A percentile compares a stretch with the other conserved stretches of the same genome.
Evolutionary conservation across 176 grass and related monocot species (phyloP).

Genomic region (Oryza officinalis): DNA sequence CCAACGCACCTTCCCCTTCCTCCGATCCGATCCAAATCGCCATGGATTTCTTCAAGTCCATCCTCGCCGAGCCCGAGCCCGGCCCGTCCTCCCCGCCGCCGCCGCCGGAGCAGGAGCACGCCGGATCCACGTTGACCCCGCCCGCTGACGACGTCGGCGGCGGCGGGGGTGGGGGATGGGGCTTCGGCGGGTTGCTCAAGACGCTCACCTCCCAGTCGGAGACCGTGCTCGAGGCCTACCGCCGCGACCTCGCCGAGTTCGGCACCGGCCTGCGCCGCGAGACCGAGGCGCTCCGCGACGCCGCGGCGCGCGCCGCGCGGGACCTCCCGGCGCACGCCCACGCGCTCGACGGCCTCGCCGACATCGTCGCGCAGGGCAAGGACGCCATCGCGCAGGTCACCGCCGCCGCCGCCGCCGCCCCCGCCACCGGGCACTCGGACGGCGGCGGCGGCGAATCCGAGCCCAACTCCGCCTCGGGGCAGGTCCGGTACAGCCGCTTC

Average conservation of each 20-base stretch:
- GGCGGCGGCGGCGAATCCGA: slow-evolving; percentile 42
- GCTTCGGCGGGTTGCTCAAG: slow-evolving; percentile 71
- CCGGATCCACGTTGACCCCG: slow-evolving; percentile 30
- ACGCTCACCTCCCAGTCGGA: slow-evolving; percentile 83
- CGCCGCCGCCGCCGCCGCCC: slow-evolving; percentile 15
- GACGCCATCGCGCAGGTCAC: slow-evolving; percentile 59
- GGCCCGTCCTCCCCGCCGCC: slow-evolving; percentile 28
- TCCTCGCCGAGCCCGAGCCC: slow-evolving; percentile 49
- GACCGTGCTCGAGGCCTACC: slow-evolving; percentile 85
- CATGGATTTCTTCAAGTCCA: slow-evolving; percentile 99
- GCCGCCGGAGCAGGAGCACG: neutral
- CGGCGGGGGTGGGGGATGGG: slow-evolving; percentile 44
- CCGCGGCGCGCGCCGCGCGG: slow-evolving; percentile 54
- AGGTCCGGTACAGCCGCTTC: slow-evolving; percentile 62
- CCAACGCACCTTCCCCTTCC: neutral
- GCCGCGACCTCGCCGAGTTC: slow-evolving; percentile 91
- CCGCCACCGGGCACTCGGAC: slow-evolving; percentile 22
- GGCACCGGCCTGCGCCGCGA: slow-evolving; percentile 87
- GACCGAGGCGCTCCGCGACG: slow-evolving; percentile 77
- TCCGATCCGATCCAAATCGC: slow-evolving; percentile 35
- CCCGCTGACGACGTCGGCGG: slow-evolving; percentile 10
- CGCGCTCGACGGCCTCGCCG: slow-evolving; percentile 63
- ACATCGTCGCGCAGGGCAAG: slow-evolving; percentile 91
- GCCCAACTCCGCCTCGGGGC: slow-evolving; percentile 39
- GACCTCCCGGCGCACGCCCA: slow-evolving; percentile 57